Base-by-base conservation (phyloP, 2,329 filamentous ascomycete species). In the Aspergillus versicolor region DNA sequence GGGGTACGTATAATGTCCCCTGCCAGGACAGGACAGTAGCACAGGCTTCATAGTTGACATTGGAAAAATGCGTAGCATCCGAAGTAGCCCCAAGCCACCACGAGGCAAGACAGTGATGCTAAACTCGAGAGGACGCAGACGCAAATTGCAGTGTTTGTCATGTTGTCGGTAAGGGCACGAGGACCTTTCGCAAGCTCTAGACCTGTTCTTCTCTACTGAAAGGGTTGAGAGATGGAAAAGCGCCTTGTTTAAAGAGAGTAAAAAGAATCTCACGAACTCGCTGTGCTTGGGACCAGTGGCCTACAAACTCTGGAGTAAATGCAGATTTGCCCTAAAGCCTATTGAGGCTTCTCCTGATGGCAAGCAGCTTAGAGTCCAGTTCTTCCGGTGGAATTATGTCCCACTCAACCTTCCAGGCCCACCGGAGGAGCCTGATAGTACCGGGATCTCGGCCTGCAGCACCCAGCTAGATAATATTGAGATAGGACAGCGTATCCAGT, bases 321-420 rank as follows among this genome's bases (percentile, higher is more conserved):
- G 3, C 5, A 46, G 15, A 17, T 46, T 5, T 34, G 27, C 44
- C n/a, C 15, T 46, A 2, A 34, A 46, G 44, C 44, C 44, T 0
- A 5, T 46, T 3, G 11, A 30, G 5, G 5, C 21, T 8, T 46
- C 44, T 1, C 3, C 5, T 2, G n/a, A 46, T 17, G 0, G n/a
- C 1, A 17, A 21, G 6, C 15, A 2, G 2, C 13, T 45, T 6
- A 45, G 12, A 7, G 2, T 45, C 5, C 11, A 45, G 22, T 45
- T 45, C 4, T n/a, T 24, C 2, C 7, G 24, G 24, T 27, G 24
- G 6, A 5, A 15, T 3, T 34, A 32, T 6, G 43, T 15, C 19
- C 15, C 5, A 11, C 12, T 34, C 12, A 11, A 34, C 1, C 3
- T 15, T 0, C 0, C 2, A 34, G 11, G 5, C 0, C 32, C 11